Evolutionary conservation across 371 early-diverging fungal species (phyloP).

Genomic region (Mortierella sp.): DNA sequence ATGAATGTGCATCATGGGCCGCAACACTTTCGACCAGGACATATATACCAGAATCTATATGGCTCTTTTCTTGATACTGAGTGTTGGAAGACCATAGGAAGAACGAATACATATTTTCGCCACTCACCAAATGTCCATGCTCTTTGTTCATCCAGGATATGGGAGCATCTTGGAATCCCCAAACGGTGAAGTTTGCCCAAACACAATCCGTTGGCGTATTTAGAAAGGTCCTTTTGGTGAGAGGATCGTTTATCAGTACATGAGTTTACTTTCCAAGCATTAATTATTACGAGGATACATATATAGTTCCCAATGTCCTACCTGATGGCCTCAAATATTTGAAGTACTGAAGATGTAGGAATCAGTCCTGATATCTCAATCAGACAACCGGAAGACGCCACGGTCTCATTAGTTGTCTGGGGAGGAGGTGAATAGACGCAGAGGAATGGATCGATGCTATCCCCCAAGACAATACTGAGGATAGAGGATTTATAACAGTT

Average conservation of each 20-base stretch:
- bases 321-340: slow-evolving; percentile 31
- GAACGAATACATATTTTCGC: slow-evolving; percentile 74
- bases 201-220: background rate
- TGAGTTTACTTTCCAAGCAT: background rate
- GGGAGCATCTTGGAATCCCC: slow-evolving; percentile 78
- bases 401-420: slow-evolving; percentile 16
- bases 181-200: slow-evolving; percentile 71
- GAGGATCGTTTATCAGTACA: background rate
- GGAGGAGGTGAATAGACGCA: slow-evolving; percentile 64
- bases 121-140: slow-evolving; percentile 67
- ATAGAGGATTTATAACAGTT: background rate
- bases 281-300: background rate
- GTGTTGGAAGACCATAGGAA: slow-evolving; percentile 55
- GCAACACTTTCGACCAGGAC: slow-evolving; percentile 46
- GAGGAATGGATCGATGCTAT: slow-evolving; percentile 64
- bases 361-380: slow-evolving; percentile 46
- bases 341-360: slow-evolving; percentile 19
- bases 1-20: slow-evolving; percentile 35
- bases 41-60: slow-evolving; percentile 31
- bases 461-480: slow-evolving; percentile 52
- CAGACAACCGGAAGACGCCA: slow-evolving; percentile 23
- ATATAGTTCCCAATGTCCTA: background rate
- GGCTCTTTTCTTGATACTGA: slow-evolving; percentile 6
- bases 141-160: slow-evolving; percentile 69
- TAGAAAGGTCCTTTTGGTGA: background rate